phyloP scores from a whole-genome alignment of 345 rosid genomes.

The Adansonia digitata region DNA sequence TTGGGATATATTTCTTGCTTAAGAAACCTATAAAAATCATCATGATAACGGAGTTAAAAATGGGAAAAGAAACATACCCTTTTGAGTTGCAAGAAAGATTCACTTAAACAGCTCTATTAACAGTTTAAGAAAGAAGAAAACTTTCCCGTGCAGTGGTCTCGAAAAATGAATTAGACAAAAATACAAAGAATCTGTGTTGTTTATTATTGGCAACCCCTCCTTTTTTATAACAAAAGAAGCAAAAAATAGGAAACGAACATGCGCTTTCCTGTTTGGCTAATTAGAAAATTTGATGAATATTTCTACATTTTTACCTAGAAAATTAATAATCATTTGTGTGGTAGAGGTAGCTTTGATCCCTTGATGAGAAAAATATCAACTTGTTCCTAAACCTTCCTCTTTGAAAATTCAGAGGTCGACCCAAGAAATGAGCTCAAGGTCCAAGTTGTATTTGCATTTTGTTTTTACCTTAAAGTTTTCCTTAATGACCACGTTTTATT shows the following conservation, averaged over 20 bases:
- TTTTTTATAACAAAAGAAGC: not conserved
- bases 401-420: too few species aligned
- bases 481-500: too few species aligned
- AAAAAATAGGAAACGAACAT: not conserved
- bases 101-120: not conserved
- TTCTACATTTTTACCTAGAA: not conserved
- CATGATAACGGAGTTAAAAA: too few species aligned
- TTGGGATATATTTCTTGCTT: too few species aligned
- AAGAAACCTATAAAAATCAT: too few species aligned
- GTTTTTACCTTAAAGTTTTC: too few species aligned
- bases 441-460: too few species aligned
- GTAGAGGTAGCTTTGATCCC: not conserved
- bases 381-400: not conserved
- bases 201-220: not conserved
- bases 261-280: too few species aligned
- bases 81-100: not conserved
- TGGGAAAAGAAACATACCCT: not conserved
- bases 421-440: too few species aligned
- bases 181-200: not conserved
- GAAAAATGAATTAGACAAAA: too few species aligned
- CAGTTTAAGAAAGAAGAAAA: not conserved
- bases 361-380: not conserved
- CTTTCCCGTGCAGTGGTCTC: not conserved
- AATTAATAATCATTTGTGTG: not conserved
- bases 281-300: too few species aligned